Percentiles rank a stretch among this genome's conserved stretches.
Evolutionary conservation across 768 basidiomycete species (phyloP).

Genomic region (Tricholomella constricta): DNA sequence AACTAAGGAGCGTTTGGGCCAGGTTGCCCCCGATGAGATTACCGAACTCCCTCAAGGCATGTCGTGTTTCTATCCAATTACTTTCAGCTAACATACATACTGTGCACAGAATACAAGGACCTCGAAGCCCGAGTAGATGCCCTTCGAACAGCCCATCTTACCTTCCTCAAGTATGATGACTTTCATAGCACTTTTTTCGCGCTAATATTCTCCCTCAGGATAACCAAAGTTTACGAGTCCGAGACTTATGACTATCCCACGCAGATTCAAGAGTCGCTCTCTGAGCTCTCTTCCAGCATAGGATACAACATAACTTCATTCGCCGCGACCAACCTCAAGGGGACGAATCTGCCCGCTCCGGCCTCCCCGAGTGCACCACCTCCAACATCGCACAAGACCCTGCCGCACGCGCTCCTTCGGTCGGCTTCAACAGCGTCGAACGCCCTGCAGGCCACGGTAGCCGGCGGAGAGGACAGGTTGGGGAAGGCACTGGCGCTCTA

Average conservation of each 20-base stretch:
- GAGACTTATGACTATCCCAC: slow-evolving; percentile 91
- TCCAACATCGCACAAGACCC: slow-evolving; percentile 84
- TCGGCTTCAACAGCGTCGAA: slow-evolving; percentile 66
- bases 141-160: slow-evolving; percentile 73
- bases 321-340: slow-evolving; percentile 86
- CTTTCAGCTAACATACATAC: not conserved
- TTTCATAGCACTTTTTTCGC: not conserved
- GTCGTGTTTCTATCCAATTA: slow-evolving; percentile 8
- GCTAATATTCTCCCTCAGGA: slow-evolving; percentile 42
- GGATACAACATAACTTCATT: slow-evolving; percentile 79
- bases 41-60: slow-evolving; percentile 92
- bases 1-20: slow-evolving; percentile 84
- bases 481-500: slow-evolving; percentile 79
- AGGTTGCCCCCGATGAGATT: slow-evolving; percentile 88
- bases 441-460: slow-evolving; percentile 45
- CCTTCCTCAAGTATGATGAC: slow-evolving; percentile 69
- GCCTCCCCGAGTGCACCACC: slow-evolving; percentile 54
- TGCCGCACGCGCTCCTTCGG: slow-evolving; percentile 91
- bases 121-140: slow-evolving; percentile 95
- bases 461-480: slow-evolving; percentile 61
- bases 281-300: slow-evolving; percentile 71
- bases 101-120: slow-evolving; percentile 83
- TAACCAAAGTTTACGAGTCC: slow-evolving; percentile 84
- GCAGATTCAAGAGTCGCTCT: slow-evolving; percentile 81
- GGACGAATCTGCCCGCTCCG: slow-evolving; percentile 83